Conservation (phyloP, 2,329 filamentous ascomycete species). For the Fusarium caatingaense region DNA sequence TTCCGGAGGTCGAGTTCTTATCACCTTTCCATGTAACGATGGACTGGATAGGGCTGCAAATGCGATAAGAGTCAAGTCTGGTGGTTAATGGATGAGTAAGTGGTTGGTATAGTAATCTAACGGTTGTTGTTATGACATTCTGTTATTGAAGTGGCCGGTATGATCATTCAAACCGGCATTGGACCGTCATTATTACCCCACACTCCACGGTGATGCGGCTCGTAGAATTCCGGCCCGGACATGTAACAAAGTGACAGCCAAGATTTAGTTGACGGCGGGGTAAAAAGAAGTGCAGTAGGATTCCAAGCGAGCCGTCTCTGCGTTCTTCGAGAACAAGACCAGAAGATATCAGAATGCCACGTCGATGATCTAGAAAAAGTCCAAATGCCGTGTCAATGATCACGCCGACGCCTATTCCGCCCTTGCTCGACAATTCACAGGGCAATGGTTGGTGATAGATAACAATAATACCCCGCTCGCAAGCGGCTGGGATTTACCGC, state of each 20-base stretch:
- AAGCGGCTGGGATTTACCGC: conserved; percentile 24
- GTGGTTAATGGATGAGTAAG: background rate
- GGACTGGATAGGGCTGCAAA: background rate
- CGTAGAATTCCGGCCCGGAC: background rate
- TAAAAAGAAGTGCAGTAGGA: background rate
- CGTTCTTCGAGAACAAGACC: conserved; percentile 4
- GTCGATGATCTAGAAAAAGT: background rate
- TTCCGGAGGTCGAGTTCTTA: background rate
- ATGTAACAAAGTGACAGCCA: background rate
- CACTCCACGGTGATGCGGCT: background rate
- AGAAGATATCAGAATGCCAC: background rate
- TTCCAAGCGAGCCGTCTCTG: background rate
- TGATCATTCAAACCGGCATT: background rate
- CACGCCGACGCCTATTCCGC: background rate
- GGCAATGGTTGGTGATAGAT: conserved; percentile 11
- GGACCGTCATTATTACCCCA: background rate
- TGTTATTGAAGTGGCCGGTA: background rate
- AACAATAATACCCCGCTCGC: conserved; percentile 13
- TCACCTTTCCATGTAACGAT: background rate
- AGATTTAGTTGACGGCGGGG: background rate
- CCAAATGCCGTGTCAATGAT: background rate
- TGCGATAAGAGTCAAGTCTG: accelerated
- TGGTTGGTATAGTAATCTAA: background rate
- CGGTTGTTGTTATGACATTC: background rate
- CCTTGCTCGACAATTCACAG: background rate